Conservation (phyloP, 176 grass and related monocot species). For the Triticum aestivum region IWGSC_CS_RefSeq_v2.1 NC_057800.1:726614305-726614804, state of each 20-base stretch:
- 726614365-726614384: background rate
- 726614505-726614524: background rate
- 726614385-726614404: background rate
- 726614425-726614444: too few species aligned
- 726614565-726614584: too few species aligned
- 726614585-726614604: too few species aligned
- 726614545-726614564: background rate
- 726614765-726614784: background rate
- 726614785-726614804: background rate
- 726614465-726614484: background rate
- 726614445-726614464: too few species aligned
- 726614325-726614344: background rate
- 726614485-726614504: background rate
- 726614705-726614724: too few species aligned
- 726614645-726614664: too few species aligned
- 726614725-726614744: background rate
- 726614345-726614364: background rate
- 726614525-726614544: background rate
- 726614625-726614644: too few species aligned
- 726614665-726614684: too few species aligned
- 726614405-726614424: background rate
- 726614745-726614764: background rate
- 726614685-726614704: too few species aligned
- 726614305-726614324: background rate
- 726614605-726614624: too few species aligned